Evolutionary conservation across 2,329 filamentous ascomycete species (phyloP).

Genomic region (Trichoderma hamatum): DNA sequence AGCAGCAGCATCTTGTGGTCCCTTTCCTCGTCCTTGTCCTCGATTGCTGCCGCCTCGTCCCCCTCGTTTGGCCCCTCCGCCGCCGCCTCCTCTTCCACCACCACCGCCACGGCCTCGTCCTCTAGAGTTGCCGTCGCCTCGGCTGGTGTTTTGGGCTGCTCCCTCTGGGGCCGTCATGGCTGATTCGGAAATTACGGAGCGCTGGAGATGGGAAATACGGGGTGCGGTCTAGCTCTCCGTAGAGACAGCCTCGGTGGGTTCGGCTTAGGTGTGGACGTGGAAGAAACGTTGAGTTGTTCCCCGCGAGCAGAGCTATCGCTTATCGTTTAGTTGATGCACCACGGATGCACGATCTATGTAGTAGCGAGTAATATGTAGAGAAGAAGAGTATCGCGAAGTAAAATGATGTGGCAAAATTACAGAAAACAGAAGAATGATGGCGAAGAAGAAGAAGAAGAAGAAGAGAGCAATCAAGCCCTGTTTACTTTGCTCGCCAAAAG

Average conservation of each 20-base stretch:
- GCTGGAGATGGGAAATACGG: neutral
- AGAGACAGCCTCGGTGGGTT: neutral
- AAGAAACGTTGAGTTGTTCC: neutral
- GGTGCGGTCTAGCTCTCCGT: neutral
- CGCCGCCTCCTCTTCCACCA: slow-evolving; percentile 42
- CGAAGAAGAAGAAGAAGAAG: neutral
- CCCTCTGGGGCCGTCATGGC: slow-evolving; percentile 17
- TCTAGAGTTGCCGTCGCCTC: slow-evolving; percentile 40
- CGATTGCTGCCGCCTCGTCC: slow-evolving; percentile 37
- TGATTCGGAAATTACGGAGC: neutral
- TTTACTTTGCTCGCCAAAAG: neutral
- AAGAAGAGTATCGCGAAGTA: neutral
- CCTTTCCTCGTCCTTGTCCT: slow-evolving; percentile 39
- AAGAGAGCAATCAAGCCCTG: neutral
- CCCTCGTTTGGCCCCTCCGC: slow-evolving; percentile 41
- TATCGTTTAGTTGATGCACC: neutral
- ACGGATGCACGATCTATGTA: neutral
- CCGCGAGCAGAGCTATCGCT: neutral
- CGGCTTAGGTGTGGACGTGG: neutral
- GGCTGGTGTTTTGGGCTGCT: slow-evolving; percentile 29
- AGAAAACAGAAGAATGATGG: neutral
- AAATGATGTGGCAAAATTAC: neutral
- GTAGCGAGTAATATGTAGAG: neutral
- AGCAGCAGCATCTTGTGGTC: slow-evolving; percentile 36
- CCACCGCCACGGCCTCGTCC: slow-evolving; percentile 50